Evolutionary conservation across 129 eudicot genomes (phyloP).

Genomic region (Deinandra increscens): DNA sequence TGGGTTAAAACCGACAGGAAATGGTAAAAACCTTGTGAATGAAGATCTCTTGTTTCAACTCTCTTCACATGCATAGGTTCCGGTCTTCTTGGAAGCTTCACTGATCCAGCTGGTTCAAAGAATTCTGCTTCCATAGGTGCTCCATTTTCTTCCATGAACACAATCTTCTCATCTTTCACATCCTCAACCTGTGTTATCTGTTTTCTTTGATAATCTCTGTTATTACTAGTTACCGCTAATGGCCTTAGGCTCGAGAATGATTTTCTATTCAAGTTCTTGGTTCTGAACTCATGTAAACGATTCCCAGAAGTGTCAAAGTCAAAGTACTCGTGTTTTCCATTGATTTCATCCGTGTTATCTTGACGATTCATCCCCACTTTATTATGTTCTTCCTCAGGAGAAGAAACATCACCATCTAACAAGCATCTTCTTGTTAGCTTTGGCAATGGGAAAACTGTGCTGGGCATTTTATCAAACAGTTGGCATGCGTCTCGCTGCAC

Average conservation of each 20-base stretch:
- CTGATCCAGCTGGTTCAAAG: slow-evolving; percentile 27
- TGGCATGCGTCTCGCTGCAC: slow-evolving; percentile 31
- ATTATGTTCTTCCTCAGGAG: slow-evolving; percentile 10
- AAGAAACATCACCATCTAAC: slow-evolving; percentile 21
- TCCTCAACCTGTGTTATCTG: slow-evolving; percentile 22
- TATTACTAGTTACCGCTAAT: slow-evolving; percentile 37
- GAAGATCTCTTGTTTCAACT: slow-evolving; percentile 19
- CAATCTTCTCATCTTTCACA: slow-evolving; percentile 18
- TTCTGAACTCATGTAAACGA: slow-evolving; percentile 22
- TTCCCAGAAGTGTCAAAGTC: not conserved
- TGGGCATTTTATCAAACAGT: slow-evolving; percentile 35
- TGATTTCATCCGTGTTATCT: slow-evolving; percentile 6
- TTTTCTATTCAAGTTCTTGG: slow-evolving; percentile 20
- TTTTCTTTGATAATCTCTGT: slow-evolving; percentile 22
- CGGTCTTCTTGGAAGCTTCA: slow-evolving; percentile 32
- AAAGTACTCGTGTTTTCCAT: not conserved
- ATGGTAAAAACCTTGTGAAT: slow-evolving; percentile 36
- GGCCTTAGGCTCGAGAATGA: slow-evolving; percentile 41
- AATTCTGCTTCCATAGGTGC: slow-evolving; percentile 12
- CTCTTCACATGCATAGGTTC: slow-evolving; percentile 10
- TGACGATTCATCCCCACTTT: slow-evolving; percentile 17
- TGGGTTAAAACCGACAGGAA: not conserved
- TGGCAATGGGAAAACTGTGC: slow-evolving; percentile 38
- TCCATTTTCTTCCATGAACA: slow-evolving; percentile 28
- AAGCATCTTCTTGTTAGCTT: slow-evolving; percentile 27